Conservation (phyloP, 306 rosid species). For the Quercus dentata region DNA sequence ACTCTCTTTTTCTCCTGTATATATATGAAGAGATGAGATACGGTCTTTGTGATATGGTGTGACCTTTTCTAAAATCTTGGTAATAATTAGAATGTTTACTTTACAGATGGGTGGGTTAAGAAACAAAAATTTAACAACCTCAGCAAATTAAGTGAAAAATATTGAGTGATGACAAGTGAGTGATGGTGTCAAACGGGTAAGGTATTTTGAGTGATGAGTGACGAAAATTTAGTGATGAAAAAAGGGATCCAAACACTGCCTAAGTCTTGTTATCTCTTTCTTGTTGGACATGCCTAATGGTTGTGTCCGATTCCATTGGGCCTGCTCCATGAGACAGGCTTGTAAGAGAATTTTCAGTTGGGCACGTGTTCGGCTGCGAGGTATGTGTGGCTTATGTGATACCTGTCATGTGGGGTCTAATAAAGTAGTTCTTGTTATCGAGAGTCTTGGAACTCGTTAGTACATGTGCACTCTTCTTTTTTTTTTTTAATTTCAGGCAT, state of each 20-base stretch:
- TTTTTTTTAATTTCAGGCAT: too few relatives aligned
- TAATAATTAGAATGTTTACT: neutral
- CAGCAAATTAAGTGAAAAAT: too few relatives aligned
- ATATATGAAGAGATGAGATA: neutral
- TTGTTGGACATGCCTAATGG: neutral
- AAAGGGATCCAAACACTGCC: too few relatives aligned
- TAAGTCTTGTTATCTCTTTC: neutral
- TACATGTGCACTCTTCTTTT: too few relatives aligned
- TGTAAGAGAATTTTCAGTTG: too few relatives aligned
- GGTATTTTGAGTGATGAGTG: too few relatives aligned
- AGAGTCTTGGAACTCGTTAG: too few relatives aligned
- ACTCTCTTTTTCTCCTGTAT: neutral
- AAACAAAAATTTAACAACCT: neutral
- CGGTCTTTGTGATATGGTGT: neutral
- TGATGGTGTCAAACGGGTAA: too few relatives aligned
- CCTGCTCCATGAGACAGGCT: too few relatives aligned
- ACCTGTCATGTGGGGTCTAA: neutral
- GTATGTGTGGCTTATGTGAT: neutral
- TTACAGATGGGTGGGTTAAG: neutral
- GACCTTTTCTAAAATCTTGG: neutral
- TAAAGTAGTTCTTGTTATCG: rapidly evolving
- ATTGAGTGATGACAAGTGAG: too few relatives aligned
- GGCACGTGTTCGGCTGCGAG: neutral
- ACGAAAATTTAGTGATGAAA: too few relatives aligned
- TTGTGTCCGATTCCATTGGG: neutral